Conservation (phyloP, 1,284 basidiomycete species). For the Testicularia cyperi region DNA sequence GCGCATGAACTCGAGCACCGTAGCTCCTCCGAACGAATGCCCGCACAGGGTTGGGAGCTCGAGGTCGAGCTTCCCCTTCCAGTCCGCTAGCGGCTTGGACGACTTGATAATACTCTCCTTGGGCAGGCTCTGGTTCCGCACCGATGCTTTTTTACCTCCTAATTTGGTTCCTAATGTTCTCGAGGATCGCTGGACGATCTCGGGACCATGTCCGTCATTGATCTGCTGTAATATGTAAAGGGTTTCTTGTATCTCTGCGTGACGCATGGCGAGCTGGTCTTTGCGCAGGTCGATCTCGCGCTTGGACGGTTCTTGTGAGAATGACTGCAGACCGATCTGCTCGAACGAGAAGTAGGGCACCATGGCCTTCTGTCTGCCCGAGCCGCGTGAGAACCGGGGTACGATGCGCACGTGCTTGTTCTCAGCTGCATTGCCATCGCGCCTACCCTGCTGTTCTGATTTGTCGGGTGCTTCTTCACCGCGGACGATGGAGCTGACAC, state of each 20-base stretch:
- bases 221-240: conserved; percentile 59
- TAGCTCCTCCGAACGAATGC: conserved; percentile 59
- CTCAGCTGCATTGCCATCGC: too few relatives aligned
- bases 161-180: conserved; percentile 41
- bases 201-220: conserved; percentile 47
- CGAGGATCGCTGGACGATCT: conserved; percentile 42
- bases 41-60: conserved; percentile 34
- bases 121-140: background rate
- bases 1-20: conserved; percentile 43
- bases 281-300: conserved; percentile 62
- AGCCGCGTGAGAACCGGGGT: background rate
- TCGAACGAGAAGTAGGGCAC: conserved; percentile 58
- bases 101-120: conserved; percentile 5
- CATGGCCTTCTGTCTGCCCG: conserved; percentile 11
- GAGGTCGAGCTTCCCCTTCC: conserved; percentile 49
- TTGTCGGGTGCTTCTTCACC: conserved; percentile 24
- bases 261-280: conserved; percentile 63
- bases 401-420: conserved; percentile 31
- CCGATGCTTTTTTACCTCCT: conserved; percentile 4
- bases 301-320: conserved; percentile 23
- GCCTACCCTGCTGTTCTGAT: background rate
- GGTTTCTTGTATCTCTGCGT: conserved; percentile 62
- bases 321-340: conserved; percentile 59
- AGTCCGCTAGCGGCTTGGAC: conserved; percentile 18
- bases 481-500: conserved; percentile 61